phyloP scores from a whole-genome alignment of 202 grass and related monocot species.

The Setaria italica region DNA sequence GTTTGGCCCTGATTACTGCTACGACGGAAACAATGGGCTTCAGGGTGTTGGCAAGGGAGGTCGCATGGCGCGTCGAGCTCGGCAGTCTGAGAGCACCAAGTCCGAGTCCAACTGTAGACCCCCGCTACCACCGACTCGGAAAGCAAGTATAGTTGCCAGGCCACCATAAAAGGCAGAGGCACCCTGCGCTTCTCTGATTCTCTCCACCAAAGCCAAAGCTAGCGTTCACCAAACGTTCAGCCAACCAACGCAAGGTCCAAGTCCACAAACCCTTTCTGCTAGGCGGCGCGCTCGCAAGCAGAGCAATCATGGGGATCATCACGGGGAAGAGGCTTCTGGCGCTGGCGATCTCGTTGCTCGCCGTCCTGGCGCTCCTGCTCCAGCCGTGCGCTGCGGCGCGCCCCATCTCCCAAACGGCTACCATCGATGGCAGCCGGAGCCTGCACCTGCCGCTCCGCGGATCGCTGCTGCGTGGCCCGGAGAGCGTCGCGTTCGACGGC shows the following conservation, averaged over 20 bases:
- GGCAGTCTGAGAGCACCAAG: background rate
- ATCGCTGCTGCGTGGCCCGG: constrained; percentile 34
- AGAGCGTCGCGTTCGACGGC: constrained; percentile 66
- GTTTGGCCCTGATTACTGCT: no score
- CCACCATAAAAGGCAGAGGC: background rate
- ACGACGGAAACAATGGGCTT: no score
- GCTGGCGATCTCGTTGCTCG: background rate
- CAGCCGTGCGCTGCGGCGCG: background rate
- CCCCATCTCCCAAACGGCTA: background rate
- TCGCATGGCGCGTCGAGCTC: no score
- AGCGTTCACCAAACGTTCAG: background rate
- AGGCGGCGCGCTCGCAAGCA: background rate
- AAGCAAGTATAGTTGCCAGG: background rate
- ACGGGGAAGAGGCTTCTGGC: background rate
- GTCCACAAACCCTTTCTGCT: no score
- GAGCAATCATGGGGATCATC: background rate
- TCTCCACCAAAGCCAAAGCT: background rate
- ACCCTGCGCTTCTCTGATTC: background rate
- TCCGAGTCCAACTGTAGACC: no score
- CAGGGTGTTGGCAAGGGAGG: no score
- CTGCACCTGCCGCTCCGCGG: background rate
- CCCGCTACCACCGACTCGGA: background rate
- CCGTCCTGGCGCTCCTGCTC: background rate
- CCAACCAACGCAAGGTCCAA: background rate
- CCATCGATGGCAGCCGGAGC: background rate